Percentiles rank a stretch among this genome's conserved stretches.
phyloP scores from a whole-genome alignment of 106 monocot species.

The Chionographis japonica region DNA sequence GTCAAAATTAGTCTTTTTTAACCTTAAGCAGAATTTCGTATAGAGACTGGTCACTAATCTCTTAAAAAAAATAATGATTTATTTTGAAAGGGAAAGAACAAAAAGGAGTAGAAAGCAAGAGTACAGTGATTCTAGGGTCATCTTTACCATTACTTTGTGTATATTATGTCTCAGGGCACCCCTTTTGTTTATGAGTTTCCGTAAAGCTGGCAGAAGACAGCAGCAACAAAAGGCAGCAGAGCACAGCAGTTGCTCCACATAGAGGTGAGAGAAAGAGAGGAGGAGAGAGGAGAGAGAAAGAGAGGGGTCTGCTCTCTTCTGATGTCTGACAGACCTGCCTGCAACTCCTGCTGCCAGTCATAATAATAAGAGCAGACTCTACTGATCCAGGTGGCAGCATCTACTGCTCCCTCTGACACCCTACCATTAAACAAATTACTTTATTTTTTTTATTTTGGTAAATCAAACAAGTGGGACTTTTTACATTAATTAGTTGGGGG shows the following conservation, averaged over 20 bases:
- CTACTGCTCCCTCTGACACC: constrained; percentile 21
- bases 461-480: background rate
- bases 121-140: too few species aligned
- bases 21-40: too few species aligned
- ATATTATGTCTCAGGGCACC: background rate
- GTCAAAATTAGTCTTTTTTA: too few species aligned
- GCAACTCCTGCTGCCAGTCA: constrained; percentile 10
- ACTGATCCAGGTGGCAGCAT: constrained; percentile 30
- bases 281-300: background rate
- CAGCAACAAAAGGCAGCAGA: constrained; percentile 38
- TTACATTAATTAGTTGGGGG: background rate
- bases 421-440: constrained; percentile 10
- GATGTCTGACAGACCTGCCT: background rate
- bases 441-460: too few species aligned
- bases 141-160: constrained; percentile 1
- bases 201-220: constrained; percentile 52
- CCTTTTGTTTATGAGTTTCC: constrained; percentile 67
- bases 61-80: too few species aligned
- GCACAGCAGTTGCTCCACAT: constrained; percentile 22
- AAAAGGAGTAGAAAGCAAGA: too few species aligned
- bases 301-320: background rate
- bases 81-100: too few species aligned
- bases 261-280: constrained; percentile 20
- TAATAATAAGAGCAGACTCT: constrained; percentile 23
- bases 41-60: too few species aligned